Evolutionary conservation across 2,329 filamentous ascomycete genomes (phyloP), one percentile per base, ranked within the genome.

Genomic region (Ophiostoma triangulosporum): DNA sequence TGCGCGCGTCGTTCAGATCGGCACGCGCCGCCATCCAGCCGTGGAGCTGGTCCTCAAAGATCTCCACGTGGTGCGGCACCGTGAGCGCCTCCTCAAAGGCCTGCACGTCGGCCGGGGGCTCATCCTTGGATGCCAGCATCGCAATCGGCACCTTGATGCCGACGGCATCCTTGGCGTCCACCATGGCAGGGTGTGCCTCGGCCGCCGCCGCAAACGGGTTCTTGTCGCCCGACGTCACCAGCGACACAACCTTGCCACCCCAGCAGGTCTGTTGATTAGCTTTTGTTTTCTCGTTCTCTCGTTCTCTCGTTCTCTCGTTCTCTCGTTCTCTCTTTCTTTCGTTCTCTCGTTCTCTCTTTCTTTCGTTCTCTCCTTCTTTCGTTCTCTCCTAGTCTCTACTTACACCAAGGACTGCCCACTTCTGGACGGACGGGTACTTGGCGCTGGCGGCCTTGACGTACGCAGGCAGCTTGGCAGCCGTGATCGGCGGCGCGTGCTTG

Each of bases 21-120:
- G 76, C 72, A 26, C 82, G 75, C 1, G 83, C 82, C 1, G 78
- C 80, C 83, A 86, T 87, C 81, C 82, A 87, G 45, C 83, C 83
- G 66, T 87, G 83, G 62, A 81, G 74, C 73, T 84, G 83, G 61
- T 80, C 80, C 24, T 62, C 61, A 62, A 84, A 86, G n/a, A 65
- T 80, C 70, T 86, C 81, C 52, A 84, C 75, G 57, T 81, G 73
- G 62, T 80, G 79, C 55, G 75, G 67, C 2, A 69, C 74, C 27
- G 67, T 69, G 51, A 85, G 70, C 9, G 68, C 69, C n/a, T 69
- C 65, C 63, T 77, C 71, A 57, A 78, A 81, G 63, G 77, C 70
- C 64, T 77, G 68, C 38, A 83, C 75, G 36, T 72, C 72, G 3
- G 76, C 74, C 0, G 65, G 68, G 3, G 70, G 64, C 70, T 86